Evolutionary conservation across 768 basidiomycete genomes (phyloP).

Genomic region (Cyclocybe aegerita): DNA sequence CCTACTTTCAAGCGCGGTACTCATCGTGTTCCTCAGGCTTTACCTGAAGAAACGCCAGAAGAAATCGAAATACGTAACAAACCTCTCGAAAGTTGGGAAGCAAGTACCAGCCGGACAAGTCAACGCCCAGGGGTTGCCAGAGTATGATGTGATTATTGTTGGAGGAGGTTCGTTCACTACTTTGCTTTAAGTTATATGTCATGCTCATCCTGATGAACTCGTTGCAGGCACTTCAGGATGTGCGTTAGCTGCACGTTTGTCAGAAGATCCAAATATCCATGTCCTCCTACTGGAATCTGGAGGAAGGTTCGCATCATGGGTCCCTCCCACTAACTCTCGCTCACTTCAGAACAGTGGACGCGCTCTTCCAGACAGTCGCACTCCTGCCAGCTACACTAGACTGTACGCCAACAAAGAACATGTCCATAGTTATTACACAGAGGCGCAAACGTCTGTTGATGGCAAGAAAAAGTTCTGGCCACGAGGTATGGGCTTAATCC

Average conservation of each 20-base stretch:
- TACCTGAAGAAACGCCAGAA: background rate
- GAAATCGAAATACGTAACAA: slow-evolving; percentile 20
- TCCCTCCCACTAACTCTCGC: background rate
- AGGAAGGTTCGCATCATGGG: slow-evolving; percentile 40
- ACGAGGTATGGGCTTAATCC: slow-evolving; percentile 40
- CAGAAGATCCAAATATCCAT: slow-evolving; percentile 49
- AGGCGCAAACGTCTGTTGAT: slow-evolving; percentile 49
- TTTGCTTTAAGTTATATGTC: background rate
- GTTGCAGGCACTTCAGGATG: slow-evolving; percentile 57
- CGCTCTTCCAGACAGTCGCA: slow-evolving; percentile 35
- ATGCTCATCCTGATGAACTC: background rate
- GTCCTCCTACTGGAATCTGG: slow-evolving; percentile 62
- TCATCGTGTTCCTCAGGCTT: too few relatives aligned
- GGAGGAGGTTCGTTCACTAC: slow-evolving; percentile 43
- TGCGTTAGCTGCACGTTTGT: slow-evolving; percentile 55
- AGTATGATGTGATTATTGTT: slow-evolving; percentile 51
- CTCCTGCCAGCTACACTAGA: slow-evolving; percentile 37
- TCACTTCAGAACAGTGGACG: slow-evolving; percentile 35
- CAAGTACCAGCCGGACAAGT: slow-evolving; percentile 4
- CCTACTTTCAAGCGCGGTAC: background rate
- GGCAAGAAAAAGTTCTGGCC: slow-evolving; percentile 58
- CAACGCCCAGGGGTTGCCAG: slow-evolving; percentile 9
- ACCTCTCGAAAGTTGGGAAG: slow-evolving; percentile 23
- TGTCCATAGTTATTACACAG: slow-evolving; percentile 52
- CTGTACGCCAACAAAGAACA: slow-evolving; percentile 40